Conservation (phyloP, 2,329 filamentous ascomycete species). For the Talaromyces marneffei region DNA sequence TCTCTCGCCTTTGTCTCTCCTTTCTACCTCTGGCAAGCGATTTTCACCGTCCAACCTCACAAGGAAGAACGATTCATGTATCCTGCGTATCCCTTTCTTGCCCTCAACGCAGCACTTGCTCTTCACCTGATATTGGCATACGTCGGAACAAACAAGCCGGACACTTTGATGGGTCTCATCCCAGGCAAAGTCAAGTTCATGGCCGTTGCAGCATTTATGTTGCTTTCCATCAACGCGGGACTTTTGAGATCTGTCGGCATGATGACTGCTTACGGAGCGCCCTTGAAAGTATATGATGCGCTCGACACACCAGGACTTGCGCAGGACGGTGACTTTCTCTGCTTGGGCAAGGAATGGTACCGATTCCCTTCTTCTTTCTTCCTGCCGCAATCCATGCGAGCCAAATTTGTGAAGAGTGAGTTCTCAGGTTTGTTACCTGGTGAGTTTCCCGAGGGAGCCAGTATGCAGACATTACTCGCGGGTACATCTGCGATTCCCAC, state of each 20-base stretch:
- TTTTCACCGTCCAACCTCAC: slow-evolving; percentile 89
- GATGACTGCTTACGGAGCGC: slow-evolving; percentile 76
- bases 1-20: slow-evolving; percentile 73
- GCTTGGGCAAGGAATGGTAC: slow-evolving; percentile 97
- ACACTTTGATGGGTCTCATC: slow-evolving; percentile 62
- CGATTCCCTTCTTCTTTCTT: slow-evolving; percentile 93
- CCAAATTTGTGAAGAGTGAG: slow-evolving; percentile 86
- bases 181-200: slow-evolving; percentile 68
- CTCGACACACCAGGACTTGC: slow-evolving; percentile 48
- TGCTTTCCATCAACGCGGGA: slow-evolving; percentile 61
- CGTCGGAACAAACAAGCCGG: slow-evolving; percentile 64
- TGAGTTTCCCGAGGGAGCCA: slow-evolving; percentile 72
- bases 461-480: slow-evolving; percentile 65
- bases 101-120: slow-evolving; percentile 79
- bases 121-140: slow-evolving; percentile 73
- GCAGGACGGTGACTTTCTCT: slow-evolving; percentile 63
- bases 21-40: slow-evolving; percentile 89
- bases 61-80: slow-evolving; percentile 99
- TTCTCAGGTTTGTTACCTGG: slow-evolving; percentile 86
- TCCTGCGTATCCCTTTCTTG: slow-evolving; percentile 83
- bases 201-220: slow-evolving; percentile 54
- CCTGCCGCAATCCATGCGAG: slow-evolving; percentile 72
- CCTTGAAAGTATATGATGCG: slow-evolving; percentile 57
- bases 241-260: slow-evolving; percentile 69
- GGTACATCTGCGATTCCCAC: slow-evolving; percentile 77